Evolutionary conservation across 2,329 filamentous ascomycete species (phyloP), one percentile per base, ranked within the genome.

Genomic region (Aspergillus bombycis): DNA sequence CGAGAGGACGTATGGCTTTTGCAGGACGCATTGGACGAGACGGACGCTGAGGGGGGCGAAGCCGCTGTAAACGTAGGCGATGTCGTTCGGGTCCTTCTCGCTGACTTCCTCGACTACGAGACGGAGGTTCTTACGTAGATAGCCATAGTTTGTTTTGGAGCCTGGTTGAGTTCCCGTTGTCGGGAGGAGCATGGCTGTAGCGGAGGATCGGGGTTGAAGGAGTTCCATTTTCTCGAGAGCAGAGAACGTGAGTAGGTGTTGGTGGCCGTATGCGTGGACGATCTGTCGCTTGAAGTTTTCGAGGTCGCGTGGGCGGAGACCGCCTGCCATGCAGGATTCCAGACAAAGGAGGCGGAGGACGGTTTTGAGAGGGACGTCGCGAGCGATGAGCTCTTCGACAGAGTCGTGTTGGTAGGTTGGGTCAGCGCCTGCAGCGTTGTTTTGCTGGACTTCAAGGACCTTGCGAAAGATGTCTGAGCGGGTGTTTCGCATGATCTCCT

Each of bases 61-160:
- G 58, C 95, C 96, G 67, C 92, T 96, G 79, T 98, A 99, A 12
- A 97, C 94, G 73, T 99, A 99, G n/a, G 94, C 91, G 65, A 98
- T 90, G 71, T 99, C 95, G 72, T 95, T 92, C 3, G 95, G 95
- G 54, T 96, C 91, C 63, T 95, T 89, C 78, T 99, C 95, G 74
- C 96, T 94, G 45, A 99, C 94, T 75, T 98, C 95, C 75, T 99
- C 95, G 61, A 97, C 91, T 74, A 97, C 96, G 19, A 99, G 86
- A 34, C 91, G 88, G 16, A 99, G 86, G 65, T 90, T 89, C 76
- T 95, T 96, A 60, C 96, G 90, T 6, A 98, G 82, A 69, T 92
- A 91, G 5, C 88, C 89, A 79, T 97, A 99, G 76, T 98, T 97
- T 12, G 94, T 97, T 77, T 93, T 93, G 26, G 85, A 87, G 19